Conservation (phyloP, 2,329 filamentous ascomycete genomes). For the Sphaerostilbella broomeana region DNA sequence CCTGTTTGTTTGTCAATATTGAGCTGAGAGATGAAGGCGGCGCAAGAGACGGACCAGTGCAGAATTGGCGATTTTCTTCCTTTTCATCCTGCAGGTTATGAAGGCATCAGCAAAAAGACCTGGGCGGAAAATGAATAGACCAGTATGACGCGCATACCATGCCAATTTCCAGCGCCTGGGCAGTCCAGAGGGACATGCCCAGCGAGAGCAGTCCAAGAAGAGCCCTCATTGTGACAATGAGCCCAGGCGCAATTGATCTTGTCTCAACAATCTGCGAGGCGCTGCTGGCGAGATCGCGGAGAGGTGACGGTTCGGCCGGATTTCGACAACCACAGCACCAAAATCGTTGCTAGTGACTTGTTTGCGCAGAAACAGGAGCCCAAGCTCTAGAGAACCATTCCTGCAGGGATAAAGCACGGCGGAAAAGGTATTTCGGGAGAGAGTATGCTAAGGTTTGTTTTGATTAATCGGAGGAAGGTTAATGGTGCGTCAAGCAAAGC, state of each 20-base stretch:
- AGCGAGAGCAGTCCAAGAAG: conserved; percentile 45
- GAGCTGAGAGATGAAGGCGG: not conserved
- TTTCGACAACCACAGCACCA: not conserved
- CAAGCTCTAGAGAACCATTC: conserved; percentile 1
- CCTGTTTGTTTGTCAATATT: conserved; percentile 37
- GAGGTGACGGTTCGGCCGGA: not conserved
- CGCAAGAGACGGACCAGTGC: conserved; percentile 47
- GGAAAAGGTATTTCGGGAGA: not conserved
- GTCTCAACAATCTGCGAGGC: not conserved
- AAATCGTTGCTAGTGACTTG: not conserved
- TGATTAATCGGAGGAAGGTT: not conserved
- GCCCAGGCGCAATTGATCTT: not conserved
- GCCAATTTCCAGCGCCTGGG: conserved; percentile 50
- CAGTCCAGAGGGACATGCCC: conserved; percentile 48
- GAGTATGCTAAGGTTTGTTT: not conserved
- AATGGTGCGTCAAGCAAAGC: not conserved
- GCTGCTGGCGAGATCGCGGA: not conserved
- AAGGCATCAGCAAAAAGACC: conserved; percentile 18
- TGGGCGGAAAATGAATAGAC: not conserved
- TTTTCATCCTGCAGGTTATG: conserved; percentile 57
- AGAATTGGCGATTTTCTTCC: conserved; percentile 73
- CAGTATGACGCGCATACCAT: conserved; percentile 38
- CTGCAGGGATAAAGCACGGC: not conserved
- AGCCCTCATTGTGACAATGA: conserved; percentile 43
- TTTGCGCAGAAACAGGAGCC: conserved; percentile 5